These are phyloP conservation scores for Scutellaria barbata DNA, from an alignment of 257 asterid species.

Conservation along the genomic window DNA sequence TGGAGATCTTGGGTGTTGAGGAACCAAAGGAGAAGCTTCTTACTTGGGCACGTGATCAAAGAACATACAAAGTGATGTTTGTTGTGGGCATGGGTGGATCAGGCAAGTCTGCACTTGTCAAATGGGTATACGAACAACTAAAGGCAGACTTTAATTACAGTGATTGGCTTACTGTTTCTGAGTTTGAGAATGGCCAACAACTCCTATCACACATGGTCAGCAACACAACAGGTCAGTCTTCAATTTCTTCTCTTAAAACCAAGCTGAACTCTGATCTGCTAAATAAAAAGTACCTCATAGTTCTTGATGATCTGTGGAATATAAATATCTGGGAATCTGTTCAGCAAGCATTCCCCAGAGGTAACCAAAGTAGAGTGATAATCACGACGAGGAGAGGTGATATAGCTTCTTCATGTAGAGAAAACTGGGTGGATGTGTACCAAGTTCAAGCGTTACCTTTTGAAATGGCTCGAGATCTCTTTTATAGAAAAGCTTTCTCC, in stretches of 20 bases:
- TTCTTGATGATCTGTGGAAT: slow-evolving; percentile 36
- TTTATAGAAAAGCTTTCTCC: slow-evolving; percentile 15
- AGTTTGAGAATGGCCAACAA: not conserved
- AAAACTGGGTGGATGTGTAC: not conserved
- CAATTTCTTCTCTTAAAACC: not conserved
- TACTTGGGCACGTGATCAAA: slow-evolving; percentile 16
- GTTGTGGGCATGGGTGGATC: slow-evolving; percentile 38
- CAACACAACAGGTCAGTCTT: not conserved
- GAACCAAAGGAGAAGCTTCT: slow-evolving; percentile 1
- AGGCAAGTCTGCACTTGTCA: slow-evolving; percentile 36
- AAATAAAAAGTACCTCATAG: slow-evolving; percentile 31
- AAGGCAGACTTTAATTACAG: slow-evolving; percentile 31
- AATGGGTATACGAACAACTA: slow-evolving; percentile 23
- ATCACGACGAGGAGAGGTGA: slow-evolving; percentile 38
- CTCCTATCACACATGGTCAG: slow-evolving; percentile 3
- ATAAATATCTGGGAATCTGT: slow-evolving; percentile 23
- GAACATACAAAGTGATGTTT: slow-evolving; percentile 5
- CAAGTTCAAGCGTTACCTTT: slow-evolving; percentile 14
- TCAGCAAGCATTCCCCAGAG: slow-evolving; percentile 20
- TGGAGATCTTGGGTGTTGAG: slow-evolving; percentile 31
- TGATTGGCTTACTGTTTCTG: slow-evolving; percentile 29
- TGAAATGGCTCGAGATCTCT: slow-evolving; percentile 26
- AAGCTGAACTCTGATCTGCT: not conserved
- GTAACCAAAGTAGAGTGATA: slow-evolving; percentile 29
- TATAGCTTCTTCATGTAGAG: slow-evolving; percentile 26